Base-by-base conservation (phyloP, 2,329 filamentous ascomycete genomes). In the Fusarium aywerte region DNA sequence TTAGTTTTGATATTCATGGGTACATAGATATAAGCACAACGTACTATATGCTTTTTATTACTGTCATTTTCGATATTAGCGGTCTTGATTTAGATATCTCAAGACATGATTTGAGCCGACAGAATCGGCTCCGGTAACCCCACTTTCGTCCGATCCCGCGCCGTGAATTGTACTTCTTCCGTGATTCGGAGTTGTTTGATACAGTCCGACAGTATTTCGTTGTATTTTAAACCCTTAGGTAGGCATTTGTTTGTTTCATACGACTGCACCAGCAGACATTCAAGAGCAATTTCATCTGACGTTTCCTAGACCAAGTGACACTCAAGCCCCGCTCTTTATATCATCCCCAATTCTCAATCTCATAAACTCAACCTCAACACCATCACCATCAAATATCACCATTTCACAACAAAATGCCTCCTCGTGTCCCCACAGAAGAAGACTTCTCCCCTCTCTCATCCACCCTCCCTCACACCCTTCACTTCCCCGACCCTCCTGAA, bases 401-500 rank as follows among this genome's bases (percentile, higher is more conserved):
- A 53, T 10, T 15, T 36, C 50, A 51, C n/a, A 42, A 60, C 6
- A 60, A 48, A 16, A 85, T 80, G 79, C 78, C 83, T 29, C 81
- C 83, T 5, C 80, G 83, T 38, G 81, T 87, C 64, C 85, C 85
- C 8, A 82, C 81, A 21, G 74, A 78, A 10, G 77, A 78, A 16
- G 85, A 88, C 75, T 87, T 88, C 67, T 64, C 78, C 35, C 70
- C 80, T 29, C 78, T 85, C 18, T 49, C 58, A 20, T 49, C 18
- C 7, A 63, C 58, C 36, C 67, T 76, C 21, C 73, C 80, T 13
- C 73, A 83, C 59, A 78, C 81, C 49, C 75, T 85, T 43, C 80
- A 84, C 69, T 84, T 81, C 74, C 84, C 84, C 39, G 76, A 80
- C 27, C 83, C 85, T 21, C 80, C 85, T 35, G 87, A 90, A 62